A percentile compares a stretch with the other conserved stretches of the same genome.
Conservation (phyloP, 495 filamentous ascomycete species). For the Penicillium daleae region DNA sequence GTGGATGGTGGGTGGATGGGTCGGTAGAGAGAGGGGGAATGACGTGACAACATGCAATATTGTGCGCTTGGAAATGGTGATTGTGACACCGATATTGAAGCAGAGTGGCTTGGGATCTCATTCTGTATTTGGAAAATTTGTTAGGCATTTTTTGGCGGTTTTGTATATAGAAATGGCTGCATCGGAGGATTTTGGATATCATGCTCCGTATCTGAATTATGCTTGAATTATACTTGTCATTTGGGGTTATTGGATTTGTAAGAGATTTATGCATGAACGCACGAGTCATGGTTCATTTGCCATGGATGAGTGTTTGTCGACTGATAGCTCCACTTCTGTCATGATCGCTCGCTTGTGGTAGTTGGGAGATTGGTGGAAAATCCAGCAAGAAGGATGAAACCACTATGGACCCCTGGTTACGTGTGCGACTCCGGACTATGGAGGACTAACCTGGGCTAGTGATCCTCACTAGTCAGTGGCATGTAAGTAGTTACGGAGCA, state of each 20-base stretch:
- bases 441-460: neutral
- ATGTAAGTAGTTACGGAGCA: neutral
- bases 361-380: slow-evolving; percentile 1
- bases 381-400: neutral
- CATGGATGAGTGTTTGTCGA: neutral
- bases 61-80: neutral
- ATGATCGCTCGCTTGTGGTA: neutral
- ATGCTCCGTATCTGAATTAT: neutral
- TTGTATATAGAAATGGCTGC: slow-evolving; percentile 9
- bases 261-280: neutral
- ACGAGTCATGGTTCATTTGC: neutral
- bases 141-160: slow-evolving; percentile 3
- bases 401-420: neutral
- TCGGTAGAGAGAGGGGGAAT: slow-evolving; percentile 51
- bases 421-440: neutral
- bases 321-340: neutral
- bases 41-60: neutral
- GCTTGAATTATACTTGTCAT: neutral
- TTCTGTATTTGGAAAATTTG: neutral
- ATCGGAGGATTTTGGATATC: neutral
- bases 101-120: neutral
- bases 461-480: neutral
- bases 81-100: no score
- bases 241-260: neutral
- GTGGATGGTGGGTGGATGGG: slow-evolving; percentile 98